phyloP scores from a whole-genome alignment of 78 protist species.

The Dictyostelium citrinum region DNA sequence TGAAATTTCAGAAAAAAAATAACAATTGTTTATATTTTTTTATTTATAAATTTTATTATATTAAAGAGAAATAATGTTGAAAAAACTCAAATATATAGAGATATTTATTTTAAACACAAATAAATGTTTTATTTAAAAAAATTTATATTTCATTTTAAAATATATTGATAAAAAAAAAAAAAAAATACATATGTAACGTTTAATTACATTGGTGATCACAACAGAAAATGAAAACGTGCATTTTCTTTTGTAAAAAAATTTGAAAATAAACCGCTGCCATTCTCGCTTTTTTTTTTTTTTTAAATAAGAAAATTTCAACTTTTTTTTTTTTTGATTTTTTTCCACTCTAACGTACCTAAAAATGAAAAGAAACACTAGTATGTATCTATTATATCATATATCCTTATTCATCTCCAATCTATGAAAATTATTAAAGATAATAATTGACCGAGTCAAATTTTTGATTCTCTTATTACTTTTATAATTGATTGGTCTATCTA shows the following conservation, averaged over 20 bases:
- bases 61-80: too few relatives aligned
- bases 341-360: background rate
- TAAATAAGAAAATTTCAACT: background rate
- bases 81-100: too few relatives aligned
- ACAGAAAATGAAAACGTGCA: background rate
- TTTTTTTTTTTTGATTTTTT: background rate
- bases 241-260: background rate
- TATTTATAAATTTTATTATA: too few relatives aligned
- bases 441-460: background rate
- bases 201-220: background rate
- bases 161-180: background rate
- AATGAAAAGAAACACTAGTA: slow-evolving; percentile 1
- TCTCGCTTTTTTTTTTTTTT: background rate
- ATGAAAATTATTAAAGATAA: background rate
- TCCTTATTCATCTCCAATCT: background rate
- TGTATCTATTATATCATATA: background rate
- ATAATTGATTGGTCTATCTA: too few relatives aligned
- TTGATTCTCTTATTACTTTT: too few relatives aligned
- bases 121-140: too few relatives aligned
- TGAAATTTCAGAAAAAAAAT: too few relatives aligned
- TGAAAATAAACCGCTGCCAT: background rate
- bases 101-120: too few relatives aligned
- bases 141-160: too few relatives aligned
- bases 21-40: too few relatives aligned
- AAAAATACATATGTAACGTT: background rate